Evolutionary conservation across 441 rosid species (phyloP).

Genomic region (Theobroma grandiflorum): DNA sequence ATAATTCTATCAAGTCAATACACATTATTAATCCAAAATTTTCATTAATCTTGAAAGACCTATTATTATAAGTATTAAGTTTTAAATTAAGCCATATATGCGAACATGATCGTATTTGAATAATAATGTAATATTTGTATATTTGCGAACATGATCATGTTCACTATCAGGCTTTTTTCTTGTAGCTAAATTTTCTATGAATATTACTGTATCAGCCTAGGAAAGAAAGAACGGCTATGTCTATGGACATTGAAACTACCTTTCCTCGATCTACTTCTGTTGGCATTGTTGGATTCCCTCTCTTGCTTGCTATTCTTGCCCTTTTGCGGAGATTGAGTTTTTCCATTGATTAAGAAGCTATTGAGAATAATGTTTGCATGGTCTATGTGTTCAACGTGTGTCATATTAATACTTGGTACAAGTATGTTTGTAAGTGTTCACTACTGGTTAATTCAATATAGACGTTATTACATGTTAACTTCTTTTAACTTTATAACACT

Average conservation of each 20-base stretch:
- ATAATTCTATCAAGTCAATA: too few species aligned
- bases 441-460: too few species aligned
- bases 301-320: constrained; percentile 28
- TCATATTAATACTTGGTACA: background rate
- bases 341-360: background rate
- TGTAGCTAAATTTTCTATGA: background rate
- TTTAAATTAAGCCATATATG: too few species aligned
- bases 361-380: background rate
- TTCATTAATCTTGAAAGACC: too few species aligned
- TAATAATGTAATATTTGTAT: background rate
- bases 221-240: constrained; percentile 33
- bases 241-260: constrained; percentile 32
- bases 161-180: constrained; percentile 36
- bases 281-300: constrained; percentile 22
- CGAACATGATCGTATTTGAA: background rate
- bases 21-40: too few species aligned
- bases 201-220: background rate
- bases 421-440: too few species aligned
- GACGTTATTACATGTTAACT: too few species aligned
- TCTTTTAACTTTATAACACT: too few species aligned
- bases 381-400: background rate
- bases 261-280: constrained; percentile 28
- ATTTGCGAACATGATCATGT: too few species aligned
- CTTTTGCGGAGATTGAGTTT: constrained; percentile 25
- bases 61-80: too few species aligned